phyloP scores from a whole-genome alignment of 139 green algal genomes.

The Nannochloris sp. region DNA sequence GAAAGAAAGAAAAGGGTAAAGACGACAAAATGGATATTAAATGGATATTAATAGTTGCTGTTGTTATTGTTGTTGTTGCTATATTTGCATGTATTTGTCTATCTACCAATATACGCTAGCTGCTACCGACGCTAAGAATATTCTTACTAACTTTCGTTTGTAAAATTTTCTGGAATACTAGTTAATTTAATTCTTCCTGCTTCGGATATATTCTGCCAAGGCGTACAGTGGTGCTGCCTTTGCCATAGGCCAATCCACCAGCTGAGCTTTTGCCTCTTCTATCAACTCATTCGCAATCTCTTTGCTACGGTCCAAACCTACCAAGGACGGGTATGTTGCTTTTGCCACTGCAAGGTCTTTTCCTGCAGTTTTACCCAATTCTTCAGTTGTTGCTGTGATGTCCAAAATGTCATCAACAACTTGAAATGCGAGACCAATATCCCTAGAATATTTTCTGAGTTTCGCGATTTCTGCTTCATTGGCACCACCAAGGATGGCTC shows the following conservation, averaged over 20 bases:
- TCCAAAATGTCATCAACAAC: slow-evolving; percentile 99
- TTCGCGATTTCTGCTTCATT: slow-evolving; percentile 77
- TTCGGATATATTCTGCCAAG: slow-evolving; percentile 93
- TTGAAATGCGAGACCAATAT: slow-evolving; percentile 98
- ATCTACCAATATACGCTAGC: background rate
- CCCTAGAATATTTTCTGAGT: slow-evolving; percentile 84
- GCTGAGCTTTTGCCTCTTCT: slow-evolving; percentile 77
- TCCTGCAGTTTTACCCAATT: slow-evolving; percentile 96
- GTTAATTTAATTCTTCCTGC: slow-evolving; percentile 76
- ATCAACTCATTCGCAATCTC: slow-evolving; percentile 89
- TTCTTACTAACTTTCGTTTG: background rate
- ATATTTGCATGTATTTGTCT: background rate
- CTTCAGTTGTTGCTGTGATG: slow-evolving; percentile 83
- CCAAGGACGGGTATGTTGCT: slow-evolving; percentile 94
- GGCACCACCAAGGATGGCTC: slow-evolving; percentile 84
- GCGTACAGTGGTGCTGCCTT: slow-evolving; percentile 79
- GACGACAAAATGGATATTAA: background rate
- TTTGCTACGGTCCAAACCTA: slow-evolving; percentile 35
- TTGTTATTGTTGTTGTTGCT: background rate
- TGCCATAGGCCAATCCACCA: slow-evolving; percentile 66
- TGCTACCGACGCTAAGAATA: background rate
- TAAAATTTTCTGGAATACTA: background rate
- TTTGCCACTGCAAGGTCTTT: slow-evolving; percentile 95
- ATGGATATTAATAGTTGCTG: background rate
- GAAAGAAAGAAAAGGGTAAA: background rate